Evolutionary conservation across 108 stramenopile species (phyloP), one percentile per base, ranked within the genome.

Genomic region (Cylindrotheca closterium): DNA sequence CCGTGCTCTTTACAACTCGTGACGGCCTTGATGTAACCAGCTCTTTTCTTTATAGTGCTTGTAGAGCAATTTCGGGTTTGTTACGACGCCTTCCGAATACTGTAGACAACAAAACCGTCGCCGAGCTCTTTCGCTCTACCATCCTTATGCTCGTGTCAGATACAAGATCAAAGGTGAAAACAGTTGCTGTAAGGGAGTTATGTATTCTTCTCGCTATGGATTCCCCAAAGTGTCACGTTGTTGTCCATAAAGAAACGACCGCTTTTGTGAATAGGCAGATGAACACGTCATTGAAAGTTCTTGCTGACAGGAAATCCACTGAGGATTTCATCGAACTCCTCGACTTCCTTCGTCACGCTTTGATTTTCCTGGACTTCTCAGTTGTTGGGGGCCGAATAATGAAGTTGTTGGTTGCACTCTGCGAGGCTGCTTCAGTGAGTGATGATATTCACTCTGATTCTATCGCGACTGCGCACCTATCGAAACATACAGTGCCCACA

Each of bases 131-230:
- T 25, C 68, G 66, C 7, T 72, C 51, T 7, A 88, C 90, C 18
- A 49, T 92, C 10, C 30, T 86, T 0, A 42, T 63, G 10, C 67
- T 83, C 26, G 58, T 81, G 49, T 48, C 81, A n/a, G 86, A 88
- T 69, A 23, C 23, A 0, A 48, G 83, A 24, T 75, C 81, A 0
- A 81, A 78, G 24, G 85, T 89, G 4, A 74, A 79, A 32, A 83
- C 79, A 57, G 71, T 72, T 7, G 84, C 87, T 0, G 71, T 72
- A 49, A 58, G 66, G 7, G 59, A 67, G 19, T 52, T 77, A 19
- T 60, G 60, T 45, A 77, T 82, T 34, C 54, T 92, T 21, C 52
- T 87, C 22, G 51, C 67, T 8, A 72, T 76, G 58, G 64, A 67
- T 18, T 62, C 70, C 3, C 51, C 62, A 27, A 33, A 34, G 37